Base-by-base conservation (phyloP, 1,139 yeast species). In the Protomyces lactucae-debilis region DNA sequence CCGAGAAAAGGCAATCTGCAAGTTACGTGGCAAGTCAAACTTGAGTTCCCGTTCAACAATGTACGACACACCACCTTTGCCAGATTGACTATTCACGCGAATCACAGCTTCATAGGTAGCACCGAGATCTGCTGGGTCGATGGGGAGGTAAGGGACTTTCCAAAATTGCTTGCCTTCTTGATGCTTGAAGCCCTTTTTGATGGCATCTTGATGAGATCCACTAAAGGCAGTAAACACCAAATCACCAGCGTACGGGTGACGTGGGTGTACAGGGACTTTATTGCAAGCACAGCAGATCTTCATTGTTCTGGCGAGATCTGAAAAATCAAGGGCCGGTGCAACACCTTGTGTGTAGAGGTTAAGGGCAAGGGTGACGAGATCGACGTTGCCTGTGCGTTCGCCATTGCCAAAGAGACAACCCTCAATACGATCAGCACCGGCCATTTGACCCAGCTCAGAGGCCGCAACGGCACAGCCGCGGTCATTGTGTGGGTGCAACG, bases 31-130 rank as follows among this genome's bases (percentile, higher is more conserved):
- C 71, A 93, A 82, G 73, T 93, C 98, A 68, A 93, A 82, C 70
- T 92, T 97, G 74, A 93, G 81, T 69, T 88, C 83, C 73, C 95
- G 85, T 72, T 91, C 82, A 73, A 93, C 87, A 70, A 93, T 88
- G 97, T 98, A 93, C 37, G 98, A 96, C 36, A 98, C 96, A 74
- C 98, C 98, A 74, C 98, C 98, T 79, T 93, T 93, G 73, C 99
- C 99, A 35, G 96, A 87, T 80, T 93, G 98, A 10, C 97, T 91
- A 80, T 93, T 93, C 77, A 93, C 98, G 76, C 99, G 85, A 73
- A 93, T 93, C 69, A 93, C 95, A 55, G 98, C 98, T 79, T 93
- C 98, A 77, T 93, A 93, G 65, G 89, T 92, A 78, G 98, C 86
- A 67, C 98, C 98, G 72, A 93, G 87, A 76, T 93, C 98, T 75